Evolutionary conservation across 1,284 basidiomycete species (phyloP).

Genomic region (Psilocybe mexicana): DNA sequence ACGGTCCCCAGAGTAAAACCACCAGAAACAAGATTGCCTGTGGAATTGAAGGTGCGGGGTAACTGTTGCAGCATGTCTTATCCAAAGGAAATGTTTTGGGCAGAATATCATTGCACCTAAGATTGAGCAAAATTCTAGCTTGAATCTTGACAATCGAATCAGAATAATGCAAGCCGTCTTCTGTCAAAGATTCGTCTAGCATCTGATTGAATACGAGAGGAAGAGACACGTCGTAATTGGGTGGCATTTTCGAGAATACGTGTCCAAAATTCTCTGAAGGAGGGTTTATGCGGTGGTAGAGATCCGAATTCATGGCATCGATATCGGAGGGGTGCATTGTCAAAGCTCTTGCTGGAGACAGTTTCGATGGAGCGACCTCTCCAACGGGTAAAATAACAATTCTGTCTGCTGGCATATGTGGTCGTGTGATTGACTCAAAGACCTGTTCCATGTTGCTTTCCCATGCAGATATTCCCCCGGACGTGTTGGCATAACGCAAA

Average conservation of each 20-base stretch:
- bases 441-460: slow-evolving; percentile 68
- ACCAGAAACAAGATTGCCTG: slow-evolving; percentile 61
- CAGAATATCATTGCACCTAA: slow-evolving; percentile 77
- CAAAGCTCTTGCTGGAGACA: slow-evolving; percentile 60
- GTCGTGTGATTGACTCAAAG: slow-evolving; percentile 49
- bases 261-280: slow-evolving; percentile 27
- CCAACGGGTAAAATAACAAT: slow-evolving; percentile 81
- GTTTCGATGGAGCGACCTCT: slow-evolving; percentile 57
- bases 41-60: slow-evolving; percentile 64
- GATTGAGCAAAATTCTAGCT: slow-evolving; percentile 78
- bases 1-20: slow-evolving; percentile 59
- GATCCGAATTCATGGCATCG: slow-evolving; percentile 86
- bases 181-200: slow-evolving; percentile 70
- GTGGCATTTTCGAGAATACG: slow-evolving; percentile 26
- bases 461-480: slow-evolving; percentile 79
- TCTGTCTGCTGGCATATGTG: slow-evolving; percentile 58
- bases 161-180: slow-evolving; percentile 84
- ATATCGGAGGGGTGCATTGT: slow-evolving; percentile 77
- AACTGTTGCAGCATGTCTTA: slow-evolving; percentile 82
- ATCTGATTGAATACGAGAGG: slow-evolving; percentile 80
- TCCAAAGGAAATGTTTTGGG: slow-evolving; percentile 71
- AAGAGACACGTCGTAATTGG: slow-evolving; percentile 51
- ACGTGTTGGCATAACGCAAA: slow-evolving; percentile 66
- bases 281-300: slow-evolving; percentile 66
- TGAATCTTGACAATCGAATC: slow-evolving; percentile 66